Evolutionary conservation across 169 alveolate genomes (phyloP).

Genomic region (Cryptosporidium meleagridis): DNA sequence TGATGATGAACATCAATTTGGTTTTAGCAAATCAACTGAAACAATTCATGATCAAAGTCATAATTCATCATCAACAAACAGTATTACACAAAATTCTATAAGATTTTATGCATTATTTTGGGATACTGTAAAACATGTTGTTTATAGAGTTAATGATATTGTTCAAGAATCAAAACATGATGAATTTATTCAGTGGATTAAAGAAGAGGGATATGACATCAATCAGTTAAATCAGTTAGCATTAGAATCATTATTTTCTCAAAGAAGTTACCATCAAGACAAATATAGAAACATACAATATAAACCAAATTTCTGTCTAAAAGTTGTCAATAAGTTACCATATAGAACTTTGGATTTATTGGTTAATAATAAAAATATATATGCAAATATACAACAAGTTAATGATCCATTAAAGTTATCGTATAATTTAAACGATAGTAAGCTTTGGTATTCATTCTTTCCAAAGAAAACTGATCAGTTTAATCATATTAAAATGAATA

Average conservation of each 20-base stretch:
- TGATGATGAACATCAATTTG: too few relatives aligned
- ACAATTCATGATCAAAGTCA: background rate
- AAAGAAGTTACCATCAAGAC: background rate
- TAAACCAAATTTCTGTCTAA: conserved; percentile 69
- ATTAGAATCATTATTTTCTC: conserved; percentile 26
- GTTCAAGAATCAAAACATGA: conserved; percentile 13
- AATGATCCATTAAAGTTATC: conserved; percentile 62
- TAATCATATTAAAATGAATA: background rate
- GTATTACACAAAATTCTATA: background rate
- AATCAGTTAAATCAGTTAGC: conserved; percentile 33
- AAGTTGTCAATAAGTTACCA: conserved; percentile 51
- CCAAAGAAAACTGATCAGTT: conserved; percentile 18
- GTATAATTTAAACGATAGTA: conserved; percentile 47
- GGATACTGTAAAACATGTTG: conserved; percentile 74
- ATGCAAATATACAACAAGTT: conserved; percentile 67
- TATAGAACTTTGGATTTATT: conserved; percentile 65
- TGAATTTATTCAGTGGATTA: conserved; percentile 48
- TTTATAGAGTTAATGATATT: conserved; percentile 57
- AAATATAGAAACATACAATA: conserved; percentile 31
- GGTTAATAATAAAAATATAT: conserved; percentile 66
- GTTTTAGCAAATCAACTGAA: background rate
- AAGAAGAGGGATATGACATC: conserved; percentile 46
- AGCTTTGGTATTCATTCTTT: conserved; percentile 54
- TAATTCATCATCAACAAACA: background rate
- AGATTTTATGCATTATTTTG: conserved; percentile 72